These are phyloP conservation scores for Aspergillus sp. DNA, from an alignment of 2,329 filamentous ascomycete species.

Conservation along the genomic window DNA sequence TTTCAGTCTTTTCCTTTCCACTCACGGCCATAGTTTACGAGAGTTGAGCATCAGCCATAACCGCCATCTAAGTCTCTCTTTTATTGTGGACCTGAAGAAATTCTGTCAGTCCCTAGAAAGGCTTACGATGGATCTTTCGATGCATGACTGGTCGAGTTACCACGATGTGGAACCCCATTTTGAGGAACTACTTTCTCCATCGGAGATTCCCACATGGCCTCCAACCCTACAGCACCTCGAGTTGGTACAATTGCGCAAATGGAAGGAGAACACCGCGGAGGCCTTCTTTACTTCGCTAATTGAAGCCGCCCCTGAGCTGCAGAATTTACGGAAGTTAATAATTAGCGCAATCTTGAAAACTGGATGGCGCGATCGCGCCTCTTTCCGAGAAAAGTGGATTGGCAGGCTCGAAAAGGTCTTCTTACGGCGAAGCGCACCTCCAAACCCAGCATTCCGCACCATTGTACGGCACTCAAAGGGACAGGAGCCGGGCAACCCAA, in stretches of 20 bases:
- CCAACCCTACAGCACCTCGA: constrained; percentile 68
- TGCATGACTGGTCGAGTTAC: constrained; percentile 67
- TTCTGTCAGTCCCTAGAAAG: constrained; percentile 70
- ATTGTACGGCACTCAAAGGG: constrained; percentile 18
- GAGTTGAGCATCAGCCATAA: constrained; percentile 75
- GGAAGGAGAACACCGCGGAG: constrained; percentile 67
- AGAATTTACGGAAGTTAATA: constrained; percentile 66
- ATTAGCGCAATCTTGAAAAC: constrained; percentile 78
- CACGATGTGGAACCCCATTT: constrained; percentile 76
- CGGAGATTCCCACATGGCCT: constrained; percentile 77
- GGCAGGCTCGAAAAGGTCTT: constrained; percentile 61
- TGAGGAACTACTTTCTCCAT: constrained; percentile 57
- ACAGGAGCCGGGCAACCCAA: background rate
- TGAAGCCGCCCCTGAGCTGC: constrained; percentile 65
- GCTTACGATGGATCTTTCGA: constrained; percentile 75
- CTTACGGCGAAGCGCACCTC: constrained; percentile 34
- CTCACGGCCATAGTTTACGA: constrained; percentile 66
- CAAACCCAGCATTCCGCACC: constrained; percentile 30
- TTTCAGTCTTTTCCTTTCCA: constrained; percentile 64
- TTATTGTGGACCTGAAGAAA: constrained; percentile 64
- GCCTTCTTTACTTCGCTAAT: constrained; percentile 78
- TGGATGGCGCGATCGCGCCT: constrained; percentile 75
- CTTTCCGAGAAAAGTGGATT: constrained; percentile 77
- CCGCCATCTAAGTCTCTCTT: constrained; percentile 72
- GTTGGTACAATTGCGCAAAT: constrained; percentile 74